A percentile compares a stretch with the other conserved stretches of the same genome.
Conservation (phyloP, 73 alveolate species). For the Paramecium caudatum region DNA sequence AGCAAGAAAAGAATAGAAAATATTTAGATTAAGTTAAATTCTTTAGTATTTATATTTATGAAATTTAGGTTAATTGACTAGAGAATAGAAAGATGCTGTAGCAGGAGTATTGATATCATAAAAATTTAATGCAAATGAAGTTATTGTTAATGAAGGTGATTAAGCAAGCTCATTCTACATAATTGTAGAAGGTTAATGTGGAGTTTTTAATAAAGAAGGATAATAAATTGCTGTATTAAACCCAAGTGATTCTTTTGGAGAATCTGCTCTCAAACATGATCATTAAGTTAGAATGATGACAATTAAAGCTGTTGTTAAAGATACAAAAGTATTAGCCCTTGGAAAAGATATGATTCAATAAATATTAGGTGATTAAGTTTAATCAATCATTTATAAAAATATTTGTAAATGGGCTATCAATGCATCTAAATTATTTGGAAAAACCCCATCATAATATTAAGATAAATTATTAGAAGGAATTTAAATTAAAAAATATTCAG, state of each 20-base stretch:
- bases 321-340: constrained; percentile 76
- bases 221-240: constrained; percentile 53
- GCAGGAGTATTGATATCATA: constrained; percentile 42
- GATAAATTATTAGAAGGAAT: constrained; percentile 76
- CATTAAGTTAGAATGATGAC: constrained; percentile 75
- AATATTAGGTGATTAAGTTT: constrained; percentile 75
- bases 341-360: constrained; percentile 78
- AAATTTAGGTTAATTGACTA: constrained; percentile 33
- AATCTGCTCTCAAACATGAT: constrained; percentile 44
- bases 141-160: constrained; percentile 67
- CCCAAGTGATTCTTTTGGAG: constrained; percentile 65
- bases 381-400: constrained; percentile 76
- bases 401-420: constrained; percentile 80
- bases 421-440: constrained; percentile 62
- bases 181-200: constrained; percentile 53
- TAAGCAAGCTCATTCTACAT: constrained; percentile 67
- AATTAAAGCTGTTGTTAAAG: constrained; percentile 61
- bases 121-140: constrained; percentile 28
- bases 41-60: constrained; percentile 39
- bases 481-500: constrained; percentile 56
- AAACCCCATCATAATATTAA: constrained; percentile 9
- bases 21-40: constrained; percentile 74
- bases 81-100: constrained; percentile 62
- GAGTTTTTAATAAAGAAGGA: constrained; percentile 47
- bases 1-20: constrained; percentile 72